Evolutionary conservation across 2,329 filamentous ascomycete genomes (phyloP).

Genomic region (Arthrobotrys sinensis): DNA sequence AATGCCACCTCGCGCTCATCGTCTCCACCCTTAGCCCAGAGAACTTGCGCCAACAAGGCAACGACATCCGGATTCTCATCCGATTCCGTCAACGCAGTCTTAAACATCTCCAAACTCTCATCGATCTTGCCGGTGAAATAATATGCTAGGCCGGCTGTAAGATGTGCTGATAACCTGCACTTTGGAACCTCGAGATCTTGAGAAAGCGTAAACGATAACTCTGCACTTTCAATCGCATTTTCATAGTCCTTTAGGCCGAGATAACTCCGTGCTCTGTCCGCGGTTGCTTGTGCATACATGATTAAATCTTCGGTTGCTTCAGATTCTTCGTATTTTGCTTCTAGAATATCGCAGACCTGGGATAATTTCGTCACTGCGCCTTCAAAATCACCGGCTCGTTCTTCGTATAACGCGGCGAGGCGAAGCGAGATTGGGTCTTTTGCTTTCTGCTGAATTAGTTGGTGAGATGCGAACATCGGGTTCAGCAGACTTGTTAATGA

Average conservation of each 20-base stretch:
- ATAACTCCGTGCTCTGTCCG: conserved; percentile 87
- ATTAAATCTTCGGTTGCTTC: conserved; percentile 82
- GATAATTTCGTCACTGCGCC: conserved; percentile 77
- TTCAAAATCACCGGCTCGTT: conserved; percentile 80
- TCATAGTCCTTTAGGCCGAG: conserved; percentile 78
- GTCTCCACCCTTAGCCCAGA: conserved; percentile 89
- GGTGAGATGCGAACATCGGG: conserved; percentile 88
- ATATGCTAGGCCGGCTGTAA: conserved; percentile 86
- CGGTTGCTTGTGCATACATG: conserved; percentile 84
- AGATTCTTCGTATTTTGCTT: conserved; percentile 85
- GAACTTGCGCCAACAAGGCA: conserved; percentile 88
- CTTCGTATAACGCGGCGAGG: conserved; percentile 83
- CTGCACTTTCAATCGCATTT: conserved; percentile 82
- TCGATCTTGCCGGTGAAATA: conserved; percentile 79
- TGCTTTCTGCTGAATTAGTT: conserved; percentile 80
- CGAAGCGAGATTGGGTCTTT: conserved; percentile 81
- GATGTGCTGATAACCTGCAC: conserved; percentile 84
- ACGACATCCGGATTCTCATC: conserved; percentile 83
- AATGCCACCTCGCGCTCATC: conserved; percentile 82
- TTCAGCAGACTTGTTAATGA: conserved; percentile 80
- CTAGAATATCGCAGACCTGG: conserved; percentile 78
- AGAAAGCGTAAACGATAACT: conserved; percentile 83
- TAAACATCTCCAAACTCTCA: conserved; percentile 83
- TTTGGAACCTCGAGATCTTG: conserved; percentile 79
- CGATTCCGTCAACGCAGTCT: conserved; percentile 83